Percentiles rank a stretch among this genome's conserved stretches.
phyloP scores from a whole-genome alignment of 257 asterid genomes.

The Nicotiana sylvestris region DNA sequence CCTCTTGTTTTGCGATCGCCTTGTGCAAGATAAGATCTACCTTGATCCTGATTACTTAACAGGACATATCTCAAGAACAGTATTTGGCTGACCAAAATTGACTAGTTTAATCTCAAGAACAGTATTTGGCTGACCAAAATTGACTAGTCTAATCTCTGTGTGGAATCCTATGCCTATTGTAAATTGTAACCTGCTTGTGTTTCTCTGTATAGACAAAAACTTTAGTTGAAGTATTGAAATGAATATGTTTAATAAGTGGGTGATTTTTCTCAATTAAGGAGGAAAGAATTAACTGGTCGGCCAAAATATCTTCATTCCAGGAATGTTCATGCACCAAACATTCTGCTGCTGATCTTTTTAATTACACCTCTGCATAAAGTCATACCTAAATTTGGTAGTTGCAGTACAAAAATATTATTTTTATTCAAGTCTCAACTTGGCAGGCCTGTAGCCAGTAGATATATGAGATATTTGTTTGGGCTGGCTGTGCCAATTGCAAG shows the following conservation, averaged over 20 bases:
- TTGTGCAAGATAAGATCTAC: neutral
- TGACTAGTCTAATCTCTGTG: neutral
- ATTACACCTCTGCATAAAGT: neutral
- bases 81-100: neutral
- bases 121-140: neutral
- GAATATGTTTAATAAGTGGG: neutral
- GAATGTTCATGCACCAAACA: slow-evolving; percentile 4
- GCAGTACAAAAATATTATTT: neutral
- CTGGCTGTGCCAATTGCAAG: neutral
- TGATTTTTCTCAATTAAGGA: neutral
- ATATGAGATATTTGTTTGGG: neutral
- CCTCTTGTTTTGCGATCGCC: neutral
- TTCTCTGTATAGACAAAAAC: neutral
- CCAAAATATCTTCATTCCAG: neutral
- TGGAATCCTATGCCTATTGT: neutral
- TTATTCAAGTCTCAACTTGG: neutral
- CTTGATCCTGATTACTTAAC: neutral
- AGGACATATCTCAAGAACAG: neutral
- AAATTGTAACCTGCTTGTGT: neutral
- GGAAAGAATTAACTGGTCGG: neutral
- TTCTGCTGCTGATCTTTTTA: neutral
- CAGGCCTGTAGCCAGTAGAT: neutral
- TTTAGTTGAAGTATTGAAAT: neutral
- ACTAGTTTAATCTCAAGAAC: neutral
- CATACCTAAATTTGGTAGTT: neutral